Conservation (phyloP, 2,329 filamentous ascomycete species). For the Trichoderma koningiopsis region DNA sequence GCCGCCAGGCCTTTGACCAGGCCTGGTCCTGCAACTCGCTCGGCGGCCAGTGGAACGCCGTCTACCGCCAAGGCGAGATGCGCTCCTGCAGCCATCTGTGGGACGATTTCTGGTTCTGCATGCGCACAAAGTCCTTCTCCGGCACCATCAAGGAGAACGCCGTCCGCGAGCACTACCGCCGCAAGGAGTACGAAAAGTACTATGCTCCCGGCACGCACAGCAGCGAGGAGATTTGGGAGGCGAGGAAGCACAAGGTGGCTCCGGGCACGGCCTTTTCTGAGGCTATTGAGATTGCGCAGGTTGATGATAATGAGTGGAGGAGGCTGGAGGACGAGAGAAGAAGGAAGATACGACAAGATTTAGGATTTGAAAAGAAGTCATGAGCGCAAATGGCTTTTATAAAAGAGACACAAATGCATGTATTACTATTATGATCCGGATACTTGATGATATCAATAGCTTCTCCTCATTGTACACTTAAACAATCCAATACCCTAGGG, state of each 20-base stretch:
- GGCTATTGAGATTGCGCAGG: constrained; percentile 41
- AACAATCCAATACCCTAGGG: neutral
- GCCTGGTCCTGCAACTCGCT: constrained; percentile 93
- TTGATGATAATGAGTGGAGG: constrained; percentile 49
- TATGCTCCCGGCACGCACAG: constrained; percentile 65
- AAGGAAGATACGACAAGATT: constrained; percentile 39
- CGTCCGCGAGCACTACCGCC: constrained; percentile 68
- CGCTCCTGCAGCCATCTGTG: constrained; percentile 81
- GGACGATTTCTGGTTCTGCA: constrained; percentile 97
- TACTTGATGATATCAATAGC: neutral
- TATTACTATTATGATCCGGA: neutral
- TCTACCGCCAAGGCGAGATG: constrained; percentile 83
- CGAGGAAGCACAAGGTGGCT: constrained; percentile 64
- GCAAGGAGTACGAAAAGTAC: constrained; percentile 67
- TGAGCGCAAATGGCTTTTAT: neutral
- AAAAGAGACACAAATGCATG: neutral
- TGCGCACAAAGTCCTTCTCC: constrained; percentile 72
- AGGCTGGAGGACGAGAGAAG: constrained; percentile 40
- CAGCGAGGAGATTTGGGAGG: constrained; percentile 90
- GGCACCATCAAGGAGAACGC: constrained; percentile 61
- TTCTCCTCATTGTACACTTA: neutral
- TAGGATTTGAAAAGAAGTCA: constrained; percentile 34
- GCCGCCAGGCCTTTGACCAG: constrained; percentile 84
- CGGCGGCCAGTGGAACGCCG: constrained; percentile 85
- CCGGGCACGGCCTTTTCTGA: constrained; percentile 50